Base-by-base conservation (phyloP, 192 early-diverging fungal genomes). In the Powellomyces hirtus region DNA sequence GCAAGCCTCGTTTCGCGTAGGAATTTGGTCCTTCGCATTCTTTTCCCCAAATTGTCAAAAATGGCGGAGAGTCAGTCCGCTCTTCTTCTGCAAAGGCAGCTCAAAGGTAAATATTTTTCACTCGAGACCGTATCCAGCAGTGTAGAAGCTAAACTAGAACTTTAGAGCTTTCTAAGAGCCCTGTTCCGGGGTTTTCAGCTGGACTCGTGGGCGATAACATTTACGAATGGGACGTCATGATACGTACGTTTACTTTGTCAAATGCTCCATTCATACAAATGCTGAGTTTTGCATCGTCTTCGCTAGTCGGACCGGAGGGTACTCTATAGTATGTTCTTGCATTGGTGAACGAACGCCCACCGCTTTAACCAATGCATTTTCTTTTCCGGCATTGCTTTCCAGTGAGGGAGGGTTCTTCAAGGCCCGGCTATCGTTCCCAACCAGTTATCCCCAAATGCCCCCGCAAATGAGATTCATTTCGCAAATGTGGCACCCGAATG, bases 341-440 rank as follows among this genome's bases (percentile, higher is more conserved):
- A 59, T n/a, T n/a, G n/a, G n/a, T n/a, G n/a, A n/a, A n/a, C n/a
- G n/a, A n/a, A n/a, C n/a, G n/a, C n/a, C n/a, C n/a, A n/a, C n/a
- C n/a, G n/a, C n/a, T n/a, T n/a, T n/a, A n/a, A n/a, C n/a, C n/a
- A n/a, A n/a, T n/a, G n/a, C n/a, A n/a, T n/a, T n/a, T n/a, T n/a
- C n/a, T n/a, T n/a, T n/a, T n/a, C n/a, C n/a, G n/a, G n/a, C n/a
- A 30, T 42, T 4, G 38, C 26, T 75, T 27, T 70, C 18, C 51
- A 91, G 90, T 75, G 94, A 97, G 64, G 96, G 93, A 20, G 97
- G 97, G 2, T 91, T 96, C 72, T 98, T 97, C 86, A 92, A 89
- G 67, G 94, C 94, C 0, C 77, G 77, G 20, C 62, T 77, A 16
- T 44, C 52, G 22, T 77, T 81, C 60, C 73, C 71, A n/a, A 63